Evolutionary conservation across 768 basidiomycete genomes (phyloP).

Genomic region (Neoboletus subvelutipes): DNA sequence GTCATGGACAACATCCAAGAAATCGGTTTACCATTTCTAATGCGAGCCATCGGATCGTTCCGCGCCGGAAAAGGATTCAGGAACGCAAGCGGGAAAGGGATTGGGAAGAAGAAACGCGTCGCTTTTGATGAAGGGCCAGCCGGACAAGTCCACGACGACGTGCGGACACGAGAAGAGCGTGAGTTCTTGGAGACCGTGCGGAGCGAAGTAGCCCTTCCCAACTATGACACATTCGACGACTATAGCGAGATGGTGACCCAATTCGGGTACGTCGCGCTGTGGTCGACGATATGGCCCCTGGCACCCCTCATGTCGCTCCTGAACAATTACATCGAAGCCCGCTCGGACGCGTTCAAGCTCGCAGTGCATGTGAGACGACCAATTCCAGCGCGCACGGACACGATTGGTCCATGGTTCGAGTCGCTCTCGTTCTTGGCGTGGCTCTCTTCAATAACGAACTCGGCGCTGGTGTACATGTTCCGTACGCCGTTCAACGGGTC

Average conservation of each 20-base stretch:
- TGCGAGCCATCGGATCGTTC: conserved; percentile 56
- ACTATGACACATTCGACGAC: conserved; percentile 80
- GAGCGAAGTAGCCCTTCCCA: conserved; percentile 73
- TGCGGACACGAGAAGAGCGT: conserved; percentile 58
- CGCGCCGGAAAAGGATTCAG: conserved; percentile 43
- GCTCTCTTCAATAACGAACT: conserved; percentile 84
- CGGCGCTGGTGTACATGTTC: conserved; percentile 91
- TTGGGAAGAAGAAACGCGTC: conserved; percentile 60
- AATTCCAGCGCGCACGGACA: conserved; percentile 82
- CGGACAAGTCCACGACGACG: conserved; percentile 30
- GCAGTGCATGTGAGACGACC: conserved; percentile 81
- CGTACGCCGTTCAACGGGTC: conserved; percentile 41
- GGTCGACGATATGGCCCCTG: conserved; percentile 94
- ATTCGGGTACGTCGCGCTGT: conserved; percentile 90
- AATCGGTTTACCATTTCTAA: conserved; percentile 75
- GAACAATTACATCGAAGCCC: conserved; percentile 91
- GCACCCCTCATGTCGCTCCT: conserved; percentile 85
- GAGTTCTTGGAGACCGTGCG: conserved; percentile 79
- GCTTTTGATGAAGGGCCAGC: conserved; percentile 63
- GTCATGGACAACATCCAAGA: conserved; percentile 75
- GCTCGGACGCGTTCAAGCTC: conserved; percentile 96
- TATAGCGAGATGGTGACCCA: conserved; percentile 97
- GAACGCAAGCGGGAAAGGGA: conserved; percentile 22
- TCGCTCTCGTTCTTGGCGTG: conserved; percentile 85
- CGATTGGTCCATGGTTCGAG: conserved; percentile 94